Evolutionary conservation across 2,329 filamentous ascomycete genomes (phyloP), one percentile per base, ranked within the genome.

Genomic region (Botrytis tulipae): DNA sequence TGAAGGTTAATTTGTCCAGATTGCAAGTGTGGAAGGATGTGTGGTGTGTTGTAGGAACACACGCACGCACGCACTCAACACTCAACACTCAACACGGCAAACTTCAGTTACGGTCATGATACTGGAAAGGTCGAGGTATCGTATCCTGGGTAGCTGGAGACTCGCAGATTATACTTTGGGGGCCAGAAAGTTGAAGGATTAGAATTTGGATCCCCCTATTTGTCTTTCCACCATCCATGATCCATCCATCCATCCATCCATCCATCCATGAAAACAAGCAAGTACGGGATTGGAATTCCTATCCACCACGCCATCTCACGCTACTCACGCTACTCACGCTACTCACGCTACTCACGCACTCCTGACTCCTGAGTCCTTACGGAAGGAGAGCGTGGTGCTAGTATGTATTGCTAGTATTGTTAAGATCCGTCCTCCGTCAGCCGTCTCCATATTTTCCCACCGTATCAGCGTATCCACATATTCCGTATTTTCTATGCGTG

Each of bases 201-300:
- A 20, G 51, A 57, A 57, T 57, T 57, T 29, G n/a, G 18, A 67
- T 51, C 46, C 63, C 63, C 63, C 63, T 67, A 67, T 67, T 67
- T 40, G 32, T 37, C 46, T 48, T 32, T 9, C 14, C n/a, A 35
- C 22, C 42, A 66, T 40, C 37, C 37, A n/a, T n/a, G n/a, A n/a
- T n/a, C n/a, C n/a, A n/a, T n/a, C n/a, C n/a, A n/a, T n/a, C n/a
- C n/a, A n/a, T n/a, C n/a, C n/a, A n/a, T n/a, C n/a, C n/a, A n/a
- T n/a, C n/a, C n/a, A n/a, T n/a, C 37, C 37, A 40, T 40, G 37
- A 40, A 40, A 40, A 40, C 37, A 12, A n/a, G 20, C 37, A 12
- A n/a, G 20, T 51, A n/a, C 48, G 48, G 44, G 37, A 51, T 25
- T 51, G 22, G 48, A 29, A 54, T 29, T 54, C 25, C 25, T 54